These are phyloP conservation scores for Lentinula guzmanii DNA, from an alignment of 768 basidiomycete species.

Conservation along the genomic window DNA sequence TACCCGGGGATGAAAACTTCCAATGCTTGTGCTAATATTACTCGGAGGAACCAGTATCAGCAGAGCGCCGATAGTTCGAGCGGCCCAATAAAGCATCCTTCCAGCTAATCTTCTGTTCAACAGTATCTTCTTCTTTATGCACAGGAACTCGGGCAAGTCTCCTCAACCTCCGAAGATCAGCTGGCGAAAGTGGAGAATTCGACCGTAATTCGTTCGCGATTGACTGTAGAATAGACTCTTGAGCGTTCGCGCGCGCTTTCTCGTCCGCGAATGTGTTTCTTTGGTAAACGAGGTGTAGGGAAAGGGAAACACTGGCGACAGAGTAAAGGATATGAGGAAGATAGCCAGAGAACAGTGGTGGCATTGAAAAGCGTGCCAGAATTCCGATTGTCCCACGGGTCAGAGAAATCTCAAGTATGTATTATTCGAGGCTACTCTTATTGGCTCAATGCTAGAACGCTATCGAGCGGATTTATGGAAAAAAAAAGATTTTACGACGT, in stretches of 20 bases:
- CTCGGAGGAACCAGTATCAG: background rate
- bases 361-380: background rate
- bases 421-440: too few relatives aligned
- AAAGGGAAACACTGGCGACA: conserved; percentile 58
- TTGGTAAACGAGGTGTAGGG: conserved; percentile 58
- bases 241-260: conserved; percentile 47
- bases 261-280: conserved; percentile 47
- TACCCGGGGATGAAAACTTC: background rate
- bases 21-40: background rate
- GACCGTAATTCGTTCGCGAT: conserved; percentile 48
- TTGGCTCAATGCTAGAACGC: too few relatives aligned
- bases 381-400: background rate
- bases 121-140: conserved; percentile 2
- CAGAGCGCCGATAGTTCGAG: conserved; percentile 10
- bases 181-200: conserved; percentile 35
- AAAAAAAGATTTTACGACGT: too few relatives aligned
- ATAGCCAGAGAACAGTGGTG: conserved; percentile 28
- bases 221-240: conserved; percentile 57
- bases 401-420: too few relatives aligned
- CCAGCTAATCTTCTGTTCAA: conserved; percentile 33
- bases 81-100: conserved; percentile 41
- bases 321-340: conserved; percentile 63
- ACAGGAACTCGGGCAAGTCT: conserved; percentile 41
- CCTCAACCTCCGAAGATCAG: conserved; percentile 49
- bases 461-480: too few relatives aligned